Evolutionary conservation across 805 yeast genomes (phyloP).

Genomic region (Yamadazyma tumulicola): DNA sequence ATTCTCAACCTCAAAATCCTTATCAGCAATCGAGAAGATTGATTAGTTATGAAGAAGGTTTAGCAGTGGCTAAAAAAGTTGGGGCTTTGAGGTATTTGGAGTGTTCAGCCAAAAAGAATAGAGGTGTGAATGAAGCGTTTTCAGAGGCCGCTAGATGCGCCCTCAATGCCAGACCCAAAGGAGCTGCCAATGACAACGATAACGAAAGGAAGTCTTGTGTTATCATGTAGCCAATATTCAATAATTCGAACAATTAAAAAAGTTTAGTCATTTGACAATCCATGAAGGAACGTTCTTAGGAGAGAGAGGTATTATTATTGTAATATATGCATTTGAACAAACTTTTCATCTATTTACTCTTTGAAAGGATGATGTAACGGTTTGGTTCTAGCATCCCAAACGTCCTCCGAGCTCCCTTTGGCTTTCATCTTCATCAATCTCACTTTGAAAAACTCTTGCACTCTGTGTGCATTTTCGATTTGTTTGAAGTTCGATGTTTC

Average conservation of each 20-base stretch:
- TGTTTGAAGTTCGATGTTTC: constrained; percentile 20
- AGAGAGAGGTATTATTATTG: background rate
- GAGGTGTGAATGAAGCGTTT: constrained; percentile 99
- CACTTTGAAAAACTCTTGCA: constrained; percentile 70
- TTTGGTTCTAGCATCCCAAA: constrained; percentile 60
- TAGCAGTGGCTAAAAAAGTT: constrained; percentile 84
- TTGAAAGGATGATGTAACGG: constrained; percentile 38
- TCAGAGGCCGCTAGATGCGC: constrained; percentile 99
- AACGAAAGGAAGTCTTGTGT: constrained; percentile 39
- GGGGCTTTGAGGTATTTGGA: constrained; percentile 95
- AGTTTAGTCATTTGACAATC: constrained; percentile 1
- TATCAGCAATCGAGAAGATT: constrained; percentile 42
- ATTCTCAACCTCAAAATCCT: constrained; percentile 33
- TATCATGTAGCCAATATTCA: constrained; percentile 31
- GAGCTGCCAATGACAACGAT: constrained; percentile 43
- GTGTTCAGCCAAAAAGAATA: constrained; percentile 92
- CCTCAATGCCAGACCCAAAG: constrained; percentile 81
- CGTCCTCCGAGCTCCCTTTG: constrained; percentile 76
- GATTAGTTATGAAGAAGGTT: constrained; percentile 89
- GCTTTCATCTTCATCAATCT: constrained; percentile 58
- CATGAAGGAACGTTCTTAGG: background rate
- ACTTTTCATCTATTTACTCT: constrained; percentile 9
- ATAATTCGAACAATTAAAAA: background rate
- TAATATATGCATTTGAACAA: background rate
- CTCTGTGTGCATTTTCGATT: constrained; percentile 49